A percentile compares a stretch with the other conserved stretches of the same genome.
These are phyloP conservation scores for Willaertia magna DNA, from an alignment of 208 protist species.

Conservation along the genomic window DNA sequence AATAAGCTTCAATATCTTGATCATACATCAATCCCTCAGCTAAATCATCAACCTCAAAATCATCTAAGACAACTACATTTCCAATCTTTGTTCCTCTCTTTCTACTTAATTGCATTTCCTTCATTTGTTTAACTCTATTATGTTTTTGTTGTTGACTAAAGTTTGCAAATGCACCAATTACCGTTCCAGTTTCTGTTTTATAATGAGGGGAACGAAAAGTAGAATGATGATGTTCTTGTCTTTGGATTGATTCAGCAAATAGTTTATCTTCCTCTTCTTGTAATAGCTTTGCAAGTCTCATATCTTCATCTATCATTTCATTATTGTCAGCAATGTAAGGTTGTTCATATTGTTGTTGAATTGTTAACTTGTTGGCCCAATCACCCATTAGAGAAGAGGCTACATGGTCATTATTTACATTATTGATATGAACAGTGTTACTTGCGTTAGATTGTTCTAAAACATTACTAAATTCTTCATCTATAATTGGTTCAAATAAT, in stretches of 20 bases:
- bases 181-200: not conserved
- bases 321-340: no score
- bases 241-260: not conserved
- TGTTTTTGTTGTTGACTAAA: not conserved
- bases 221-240: not conserved
- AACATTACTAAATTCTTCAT: no score
- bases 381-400: no score
- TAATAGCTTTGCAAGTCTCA: not conserved
- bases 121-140: not conserved
- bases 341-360: no score
- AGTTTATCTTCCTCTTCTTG: not conserved
- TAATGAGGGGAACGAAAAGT: not conserved
- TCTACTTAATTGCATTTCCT: not conserved
- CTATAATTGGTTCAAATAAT: no score
- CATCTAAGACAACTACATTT: not conserved
- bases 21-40: not conserved
- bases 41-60: not conserved
- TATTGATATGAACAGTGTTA: no score
- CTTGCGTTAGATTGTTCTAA: no score
- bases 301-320: not conserved
- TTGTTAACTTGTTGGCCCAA: no score
- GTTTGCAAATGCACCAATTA: not conserved
- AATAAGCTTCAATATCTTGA: not conserved
- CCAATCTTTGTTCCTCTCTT: not conserved
- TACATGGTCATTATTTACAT: no score